phyloP scores from a whole-genome alignment of 805 yeast species.

The Clavispora santaluciae region DNA sequence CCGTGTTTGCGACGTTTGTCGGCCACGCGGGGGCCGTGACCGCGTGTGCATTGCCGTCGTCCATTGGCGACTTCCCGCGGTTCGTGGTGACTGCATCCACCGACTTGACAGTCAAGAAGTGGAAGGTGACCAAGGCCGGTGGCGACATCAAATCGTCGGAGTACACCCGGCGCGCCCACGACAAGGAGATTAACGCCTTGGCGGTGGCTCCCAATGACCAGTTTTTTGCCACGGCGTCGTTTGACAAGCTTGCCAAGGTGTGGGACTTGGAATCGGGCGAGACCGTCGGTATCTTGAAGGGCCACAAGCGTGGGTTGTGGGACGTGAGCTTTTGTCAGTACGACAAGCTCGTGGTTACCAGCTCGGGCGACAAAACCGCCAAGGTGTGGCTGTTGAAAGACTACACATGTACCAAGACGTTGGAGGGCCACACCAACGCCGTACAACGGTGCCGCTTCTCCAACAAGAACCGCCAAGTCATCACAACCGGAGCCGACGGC shows the following conservation, averaged over 20 bases:
- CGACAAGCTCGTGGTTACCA: slow-evolving; percentile 73
- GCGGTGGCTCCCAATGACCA: slow-evolving; percentile 91
- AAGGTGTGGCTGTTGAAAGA: slow-evolving; percentile 85
- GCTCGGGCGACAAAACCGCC: slow-evolving; percentile 89
- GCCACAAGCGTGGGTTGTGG: slow-evolving; percentile 95
- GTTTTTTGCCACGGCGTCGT: slow-evolving; percentile 87
- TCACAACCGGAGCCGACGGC: slow-evolving; percentile 92
- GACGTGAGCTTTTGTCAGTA: slow-evolving; percentile 76
- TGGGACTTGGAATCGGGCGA: slow-evolving; percentile 91
- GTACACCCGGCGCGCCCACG: slow-evolving; percentile 94
- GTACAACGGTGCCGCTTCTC: slow-evolving; percentile 78
- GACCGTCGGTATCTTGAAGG: slow-evolving; percentile 73
- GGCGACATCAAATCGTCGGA: slow-evolving; percentile 55
- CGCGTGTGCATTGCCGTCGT: slow-evolving; percentile 70
- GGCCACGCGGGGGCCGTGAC: slow-evolving; percentile 90
- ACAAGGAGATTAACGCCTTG: slow-evolving; percentile 86
- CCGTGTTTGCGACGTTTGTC: slow-evolving; percentile 55
- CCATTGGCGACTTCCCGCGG: slow-evolving; percentile 46
- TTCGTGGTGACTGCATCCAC: slow-evolving; percentile 79
- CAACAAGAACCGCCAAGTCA: slow-evolving; percentile 59
- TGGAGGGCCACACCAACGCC: slow-evolving; percentile 93
- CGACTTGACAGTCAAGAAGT: slow-evolving; percentile 80
- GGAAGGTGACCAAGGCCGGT: slow-evolving; percentile 59
- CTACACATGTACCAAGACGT: slow-evolving; percentile 69
- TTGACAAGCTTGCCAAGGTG: slow-evolving; percentile 84